phyloP scores from a whole-genome alignment of 257 asterid species.

The Petunia axillaris region DNA sequence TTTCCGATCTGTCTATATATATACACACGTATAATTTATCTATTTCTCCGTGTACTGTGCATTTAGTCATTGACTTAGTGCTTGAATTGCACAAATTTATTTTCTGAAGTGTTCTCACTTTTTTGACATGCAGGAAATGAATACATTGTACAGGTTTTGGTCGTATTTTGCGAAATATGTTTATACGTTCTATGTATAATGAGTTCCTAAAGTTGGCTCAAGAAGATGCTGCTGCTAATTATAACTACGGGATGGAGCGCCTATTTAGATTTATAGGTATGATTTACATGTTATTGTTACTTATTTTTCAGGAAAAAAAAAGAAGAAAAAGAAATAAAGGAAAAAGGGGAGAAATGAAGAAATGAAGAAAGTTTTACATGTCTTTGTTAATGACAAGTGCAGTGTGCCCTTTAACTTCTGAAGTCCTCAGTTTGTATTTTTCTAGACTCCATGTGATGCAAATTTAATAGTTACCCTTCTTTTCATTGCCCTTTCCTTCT shows the following conservation, averaged over 20 bases:
- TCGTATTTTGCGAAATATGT: slow-evolving; percentile 78
- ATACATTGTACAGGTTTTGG: slow-evolving; percentile 89
- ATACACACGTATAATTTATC: not conserved
- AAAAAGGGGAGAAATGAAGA: too few relatives aligned
- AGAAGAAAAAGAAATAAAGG: not conserved
- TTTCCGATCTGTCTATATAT: not conserved
- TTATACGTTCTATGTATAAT: slow-evolving; percentile 78
- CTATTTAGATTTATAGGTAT: slow-evolving; percentile 93
- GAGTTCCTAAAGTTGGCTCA: slow-evolving; percentile 78
- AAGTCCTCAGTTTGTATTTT: slow-evolving; percentile 19
- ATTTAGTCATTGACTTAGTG: not conserved
- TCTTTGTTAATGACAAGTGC: not conserved
- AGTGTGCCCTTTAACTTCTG: not conserved
- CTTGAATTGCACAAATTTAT: not conserved
- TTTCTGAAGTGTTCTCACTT: slow-evolving; percentile 18
- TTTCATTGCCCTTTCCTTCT: slow-evolving; percentile 16
- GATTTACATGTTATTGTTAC: slow-evolving; percentile 1
- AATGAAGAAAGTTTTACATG: not conserved
- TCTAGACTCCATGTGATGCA: slow-evolving; percentile 16
- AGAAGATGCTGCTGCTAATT: slow-evolving; percentile 89
- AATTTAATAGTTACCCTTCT: not conserved
- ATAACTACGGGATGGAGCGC: slow-evolving; percentile 85
- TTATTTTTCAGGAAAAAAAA: not conserved
- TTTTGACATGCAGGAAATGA: slow-evolving; percentile 83
- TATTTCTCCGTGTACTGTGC: not conserved